Evolutionary conservation across 1,284 basidiomycete species (phyloP).

Genomic region (Xanthoconium separans): DNA sequence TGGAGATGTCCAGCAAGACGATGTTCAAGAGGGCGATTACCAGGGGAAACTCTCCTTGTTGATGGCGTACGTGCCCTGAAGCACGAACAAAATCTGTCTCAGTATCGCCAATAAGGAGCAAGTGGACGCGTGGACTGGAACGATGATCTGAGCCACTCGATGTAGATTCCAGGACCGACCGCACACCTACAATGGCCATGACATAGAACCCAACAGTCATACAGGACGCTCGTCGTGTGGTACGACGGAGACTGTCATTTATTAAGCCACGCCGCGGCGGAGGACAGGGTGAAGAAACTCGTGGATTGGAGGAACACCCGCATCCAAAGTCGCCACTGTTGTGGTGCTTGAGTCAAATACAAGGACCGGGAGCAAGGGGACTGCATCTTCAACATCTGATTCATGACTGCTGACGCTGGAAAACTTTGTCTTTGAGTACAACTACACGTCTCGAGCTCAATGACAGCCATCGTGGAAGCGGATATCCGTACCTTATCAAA

Average conservation of each 20-base stretch:
- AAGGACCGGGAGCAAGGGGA: background rate
- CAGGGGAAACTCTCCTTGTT: conserved; percentile 42
- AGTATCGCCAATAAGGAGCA: background rate
- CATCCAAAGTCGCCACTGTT: conserved; percentile 48
- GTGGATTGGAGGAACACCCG: conserved; percentile 51
- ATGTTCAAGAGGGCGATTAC: conserved; percentile 44
- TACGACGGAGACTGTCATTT: conserved; percentile 41
- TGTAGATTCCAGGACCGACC: background rate
- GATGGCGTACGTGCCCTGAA: conserved; percentile 50
- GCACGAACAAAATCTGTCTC: background rate
- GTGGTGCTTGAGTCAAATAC: background rate
- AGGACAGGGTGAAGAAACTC: conserved; percentile 50
- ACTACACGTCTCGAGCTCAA: conserved; percentile 26
- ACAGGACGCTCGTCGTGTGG: conserved; percentile 35
- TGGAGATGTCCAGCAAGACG: conserved; percentile 41
- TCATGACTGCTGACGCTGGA: conserved; percentile 49
- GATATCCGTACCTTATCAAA: conserved; percentile 35
- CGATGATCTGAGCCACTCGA: conserved; percentile 34
- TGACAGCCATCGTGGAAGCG: background rate
- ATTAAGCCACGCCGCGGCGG: conserved; percentile 51
- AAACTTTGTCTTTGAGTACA: conserved; percentile 49
- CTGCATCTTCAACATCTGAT: conserved; percentile 38
- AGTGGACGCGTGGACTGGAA: conserved; percentile 33
- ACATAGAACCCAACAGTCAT: conserved; percentile 43
- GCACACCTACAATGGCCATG: conserved; percentile 40